These are phyloP conservation scores for Rhizoctonia solani DNA, from an alignment of 1,284 basidiomycete genomes.

Conservation along the genomic window DNA sequence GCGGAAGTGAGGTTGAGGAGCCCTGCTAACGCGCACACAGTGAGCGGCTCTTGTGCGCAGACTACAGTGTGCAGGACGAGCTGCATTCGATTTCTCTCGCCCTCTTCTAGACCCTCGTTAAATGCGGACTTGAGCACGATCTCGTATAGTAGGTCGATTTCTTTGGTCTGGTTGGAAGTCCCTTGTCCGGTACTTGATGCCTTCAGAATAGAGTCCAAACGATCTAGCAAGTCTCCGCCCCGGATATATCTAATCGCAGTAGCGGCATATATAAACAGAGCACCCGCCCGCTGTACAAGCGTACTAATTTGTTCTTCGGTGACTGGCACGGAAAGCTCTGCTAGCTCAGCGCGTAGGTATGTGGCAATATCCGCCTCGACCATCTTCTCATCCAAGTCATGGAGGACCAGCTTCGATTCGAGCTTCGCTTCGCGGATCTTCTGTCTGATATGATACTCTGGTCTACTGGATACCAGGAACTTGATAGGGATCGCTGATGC, in stretches of 20 bases:
- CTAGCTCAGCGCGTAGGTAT: conserved; percentile 20
- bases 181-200: too few relatives aligned
- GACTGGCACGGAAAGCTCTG: background rate
- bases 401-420: conserved; percentile 6
- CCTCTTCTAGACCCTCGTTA: background rate
- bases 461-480: conserved; percentile 34
- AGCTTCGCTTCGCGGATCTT: background rate
- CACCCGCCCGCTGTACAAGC: background rate
- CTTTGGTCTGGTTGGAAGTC: background rate
- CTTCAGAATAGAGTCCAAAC: background rate
- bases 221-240: background rate
- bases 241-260: conserved; percentile 5
- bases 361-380: conserved; percentile 29
- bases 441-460: conserved; percentile 11
- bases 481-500: conserved; percentile 1
- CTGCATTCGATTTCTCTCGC: background rate
- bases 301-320: background rate
- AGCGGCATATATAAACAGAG: conserved; percentile 17
- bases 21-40: background rate
- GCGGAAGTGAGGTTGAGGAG: background rate
- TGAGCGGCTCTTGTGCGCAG: conserved; percentile 11
- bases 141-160: background rate
- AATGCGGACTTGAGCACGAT: background rate
- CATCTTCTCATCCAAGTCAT: conserved; percentile 32
- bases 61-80: background rate